Conservation (phyloP, 805 yeast genomes). For the Martiniozyma abietophila region DNA sequence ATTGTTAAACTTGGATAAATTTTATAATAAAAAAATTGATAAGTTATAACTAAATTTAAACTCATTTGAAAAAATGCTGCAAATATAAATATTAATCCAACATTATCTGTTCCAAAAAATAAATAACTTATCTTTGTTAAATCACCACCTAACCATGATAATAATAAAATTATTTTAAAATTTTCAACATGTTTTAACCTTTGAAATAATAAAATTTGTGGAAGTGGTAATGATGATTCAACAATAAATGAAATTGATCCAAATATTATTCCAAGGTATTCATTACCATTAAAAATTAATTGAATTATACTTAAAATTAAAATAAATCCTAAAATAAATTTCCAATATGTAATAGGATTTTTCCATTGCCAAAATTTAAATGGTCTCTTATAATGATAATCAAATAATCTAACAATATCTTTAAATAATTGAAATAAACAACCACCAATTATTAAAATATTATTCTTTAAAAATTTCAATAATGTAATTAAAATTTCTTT, state of each 20-base stretch:
- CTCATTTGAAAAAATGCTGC: constrained; percentile 75
- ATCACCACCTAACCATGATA: constrained; percentile 90
- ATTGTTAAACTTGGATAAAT: constrained; percentile 8
- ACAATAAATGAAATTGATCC: constrained; percentile 42
- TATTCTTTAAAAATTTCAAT: constrained; percentile 12
- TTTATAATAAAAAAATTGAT: constrained; percentile 60
- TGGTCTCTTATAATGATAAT: constrained; percentile 59
- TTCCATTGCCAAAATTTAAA: constrained; percentile 81
- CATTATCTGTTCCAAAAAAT: constrained; percentile 64
- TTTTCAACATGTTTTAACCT: constrained; percentile 65
- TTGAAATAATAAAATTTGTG: constrained; percentile 64
- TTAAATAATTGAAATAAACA: constrained; percentile 20
- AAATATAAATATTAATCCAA: constrained; percentile 52
- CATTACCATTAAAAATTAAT: constrained; percentile 17
- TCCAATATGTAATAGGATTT: constrained; percentile 18
- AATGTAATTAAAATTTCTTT: constrained; percentile 7
- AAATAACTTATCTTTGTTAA: constrained; percentile 65
- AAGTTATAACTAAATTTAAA: constrained; percentile 63
- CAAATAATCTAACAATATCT: constrained; percentile 50
- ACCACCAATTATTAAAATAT: constrained; percentile 10
- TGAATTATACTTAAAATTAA: constrained; percentile 15
- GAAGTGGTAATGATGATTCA: constrained; percentile 67
- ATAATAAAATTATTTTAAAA: constrained; percentile 61
- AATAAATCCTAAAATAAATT: constrained; percentile 41
- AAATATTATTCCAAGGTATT: constrained; percentile 22